Percentiles rank a stretch among this genome's conserved stretches.
Conservation (phyloP, 495 filamentous ascomycete genomes). For the Talaromyces stipitatus region DNA sequence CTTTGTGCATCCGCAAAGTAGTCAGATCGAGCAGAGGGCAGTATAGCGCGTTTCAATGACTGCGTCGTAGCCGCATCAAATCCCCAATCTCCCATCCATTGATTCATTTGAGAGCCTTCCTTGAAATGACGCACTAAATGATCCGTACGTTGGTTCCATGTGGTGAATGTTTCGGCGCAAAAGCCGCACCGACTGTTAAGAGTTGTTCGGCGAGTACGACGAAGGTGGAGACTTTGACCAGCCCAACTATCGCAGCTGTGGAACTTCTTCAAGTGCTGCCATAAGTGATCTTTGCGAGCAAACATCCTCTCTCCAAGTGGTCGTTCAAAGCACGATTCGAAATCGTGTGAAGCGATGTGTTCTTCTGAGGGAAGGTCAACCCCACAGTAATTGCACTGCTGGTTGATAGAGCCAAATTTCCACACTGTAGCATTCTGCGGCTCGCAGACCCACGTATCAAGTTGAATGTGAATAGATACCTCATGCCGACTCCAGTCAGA, state of each 20-base stretch:
- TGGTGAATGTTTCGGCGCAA: constrained; percentile 51
- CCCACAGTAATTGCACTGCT: constrained; percentile 63
- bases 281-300: constrained; percentile 76
- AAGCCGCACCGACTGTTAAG: constrained; percentile 67
- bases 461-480: constrained; percentile 66
- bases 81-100: constrained; percentile 71
- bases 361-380: constrained; percentile 45
- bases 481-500: constrained; percentile 84
- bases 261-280: constrained; percentile 73
- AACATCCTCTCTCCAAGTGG: constrained; percentile 63
- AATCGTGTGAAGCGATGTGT: constrained; percentile 66
- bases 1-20: not conserved
- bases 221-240: constrained; percentile 55
- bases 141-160: constrained; percentile 54
- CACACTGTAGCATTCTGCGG: constrained; percentile 20
- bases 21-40: constrained; percentile 29
- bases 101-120: constrained; percentile 55
- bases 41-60: constrained; percentile 54
- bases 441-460: constrained; percentile 74
- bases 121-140: constrained; percentile 66
- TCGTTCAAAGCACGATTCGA: constrained; percentile 58
- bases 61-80: constrained; percentile 51
- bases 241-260: constrained; percentile 57
- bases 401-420: not conserved
- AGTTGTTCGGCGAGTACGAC: constrained; percentile 53